Percentiles rank a stretch among this genome's conserved stretches.
Conservation (phyloP, 106 monocot genomes). For the Vanilla planifolia region DNA sequence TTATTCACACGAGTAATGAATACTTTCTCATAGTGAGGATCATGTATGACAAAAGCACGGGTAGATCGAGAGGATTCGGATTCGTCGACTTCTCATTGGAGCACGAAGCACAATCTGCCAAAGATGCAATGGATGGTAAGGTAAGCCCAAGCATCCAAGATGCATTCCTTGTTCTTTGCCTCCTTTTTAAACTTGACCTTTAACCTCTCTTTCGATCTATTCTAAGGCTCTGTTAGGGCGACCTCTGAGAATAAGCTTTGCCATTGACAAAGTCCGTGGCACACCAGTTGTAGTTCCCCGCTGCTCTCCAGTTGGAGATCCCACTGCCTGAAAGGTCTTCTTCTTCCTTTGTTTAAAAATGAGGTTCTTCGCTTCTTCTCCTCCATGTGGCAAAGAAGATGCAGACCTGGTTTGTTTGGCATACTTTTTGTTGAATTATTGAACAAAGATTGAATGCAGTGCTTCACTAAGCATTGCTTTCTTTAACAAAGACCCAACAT, state of each 20-base stretch:
- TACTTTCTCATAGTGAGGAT: constrained; percentile 69
- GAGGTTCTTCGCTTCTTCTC: no score
- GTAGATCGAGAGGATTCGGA: constrained; percentile 92
- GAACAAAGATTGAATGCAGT: no score
- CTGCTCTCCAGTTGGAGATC: constrained; percentile 18
- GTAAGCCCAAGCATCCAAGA: constrained; percentile 12
- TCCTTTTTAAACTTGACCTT: no score
- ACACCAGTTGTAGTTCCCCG: constrained; percentile 70
- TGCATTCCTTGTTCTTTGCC: no score
- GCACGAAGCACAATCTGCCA: constrained; percentile 59
- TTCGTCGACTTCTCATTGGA: constrained; percentile 64
- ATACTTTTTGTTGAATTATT: no score
- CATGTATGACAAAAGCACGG: constrained; percentile 84
- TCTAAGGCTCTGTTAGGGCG: constrained; percentile 75
- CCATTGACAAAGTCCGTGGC: constrained; percentile 66
- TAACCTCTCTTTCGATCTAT: background rate
- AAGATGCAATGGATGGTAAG: constrained; percentile 96
- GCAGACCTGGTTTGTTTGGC: no score
- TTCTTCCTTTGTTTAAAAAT: no score
- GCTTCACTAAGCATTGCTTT: no score
- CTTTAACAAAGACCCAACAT: no score
- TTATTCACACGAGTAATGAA: no score
- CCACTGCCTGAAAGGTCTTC: constrained; percentile 5
- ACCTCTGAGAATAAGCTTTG: constrained; percentile 77
- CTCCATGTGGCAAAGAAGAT: no score